Evolutionary conservation across 768 basidiomycete species (phyloP), one percentile per base, ranked within the genome.

Genomic region (Heimioporus sp.): DNA sequence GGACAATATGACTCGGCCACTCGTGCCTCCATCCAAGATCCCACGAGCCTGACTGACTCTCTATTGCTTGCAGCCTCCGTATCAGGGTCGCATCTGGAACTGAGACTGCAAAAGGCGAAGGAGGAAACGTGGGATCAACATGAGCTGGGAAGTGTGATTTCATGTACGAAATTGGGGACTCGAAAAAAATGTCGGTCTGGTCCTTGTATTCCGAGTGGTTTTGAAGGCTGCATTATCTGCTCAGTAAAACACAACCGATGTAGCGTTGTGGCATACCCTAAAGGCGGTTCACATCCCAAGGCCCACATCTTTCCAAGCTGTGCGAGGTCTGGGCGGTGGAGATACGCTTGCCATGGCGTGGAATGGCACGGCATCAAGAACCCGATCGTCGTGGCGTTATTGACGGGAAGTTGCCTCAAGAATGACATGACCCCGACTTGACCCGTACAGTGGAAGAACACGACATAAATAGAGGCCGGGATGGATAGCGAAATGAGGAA

Each of bases 331-430:
- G 74, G 71, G 17, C 82, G 75, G 66, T 98, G 97, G 9, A 98
- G 65, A 67, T 93, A 87, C 2, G 92, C 84, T 63, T 92, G 88
- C 73, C 90, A 93, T 6, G 96, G 96, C 1, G 90, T 92, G 19
- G 95, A 97, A 71, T 99, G 96, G 57, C 97, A 99, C 10, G 97
- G 96, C 90, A 93, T 95, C 19, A 98, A 70, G 61, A 92, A 85
- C 1, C 90, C 92, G 19, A 96, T 71, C 17, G 79, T 75, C 4
- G 76, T 76, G 21, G 87, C 71, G 17, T 83, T 73, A 9, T 73
- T 63, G 5, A 67, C 56, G 1, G 85, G 76, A 40, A 89, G 71
- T 20, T 68, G 63, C 30, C 83, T 79, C 41, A 97, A 72, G 65
- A 83, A 86, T 12, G 81, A 75, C 65, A 91, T 78, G 24, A 93